These are phyloP conservation scores for Phoma herbarum DNA, from an alignment of 2,329 filamentous ascomycete genomes.

Conservation along the genomic window DNA sequence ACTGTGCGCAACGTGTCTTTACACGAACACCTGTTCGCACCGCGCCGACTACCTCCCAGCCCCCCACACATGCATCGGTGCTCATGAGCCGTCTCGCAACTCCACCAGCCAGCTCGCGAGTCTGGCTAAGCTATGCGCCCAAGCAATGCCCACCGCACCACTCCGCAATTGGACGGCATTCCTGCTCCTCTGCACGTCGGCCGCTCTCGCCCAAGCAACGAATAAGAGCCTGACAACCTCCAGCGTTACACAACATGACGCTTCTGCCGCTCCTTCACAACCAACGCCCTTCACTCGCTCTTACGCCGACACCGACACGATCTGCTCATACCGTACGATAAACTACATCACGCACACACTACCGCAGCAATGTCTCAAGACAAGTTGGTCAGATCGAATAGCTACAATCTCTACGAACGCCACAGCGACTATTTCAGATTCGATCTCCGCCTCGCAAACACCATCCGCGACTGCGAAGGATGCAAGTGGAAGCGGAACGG, in stretches of 20 bases:
- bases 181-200: conserved; percentile 44
- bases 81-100: conserved; percentile 16
- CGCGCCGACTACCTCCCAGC: conserved; percentile 20
- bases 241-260: conserved; percentile 31
- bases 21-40: conserved; percentile 32
- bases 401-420: conserved; percentile 27
- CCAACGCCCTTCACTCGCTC: conserved; percentile 25
- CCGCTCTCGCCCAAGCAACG: conserved; percentile 40
- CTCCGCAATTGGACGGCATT: conserved; percentile 49
- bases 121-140: conserved; percentile 49
- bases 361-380: conserved; percentile 77
- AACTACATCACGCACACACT: conserved; percentile 84
- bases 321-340: conserved; percentile 68
- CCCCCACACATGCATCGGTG: conserved; percentile 12
- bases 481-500: conserved; percentile 15
- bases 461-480: conserved; percentile 14
- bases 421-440: conserved; percentile 22
- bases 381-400: conserved; percentile 59
- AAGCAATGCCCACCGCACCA: conserved; percentile 50
- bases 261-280: conserved; percentile 26
- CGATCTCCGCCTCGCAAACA: conserved; percentile 22
- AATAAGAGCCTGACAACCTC: conserved; percentile 43
- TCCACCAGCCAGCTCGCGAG: conserved; percentile 32
- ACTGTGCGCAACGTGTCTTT: conserved; percentile 24
- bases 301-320: conserved; percentile 47